phyloP scores from a whole-genome alignment of 768 basidiomycete genomes.

The Mycena galopus region DNA sequence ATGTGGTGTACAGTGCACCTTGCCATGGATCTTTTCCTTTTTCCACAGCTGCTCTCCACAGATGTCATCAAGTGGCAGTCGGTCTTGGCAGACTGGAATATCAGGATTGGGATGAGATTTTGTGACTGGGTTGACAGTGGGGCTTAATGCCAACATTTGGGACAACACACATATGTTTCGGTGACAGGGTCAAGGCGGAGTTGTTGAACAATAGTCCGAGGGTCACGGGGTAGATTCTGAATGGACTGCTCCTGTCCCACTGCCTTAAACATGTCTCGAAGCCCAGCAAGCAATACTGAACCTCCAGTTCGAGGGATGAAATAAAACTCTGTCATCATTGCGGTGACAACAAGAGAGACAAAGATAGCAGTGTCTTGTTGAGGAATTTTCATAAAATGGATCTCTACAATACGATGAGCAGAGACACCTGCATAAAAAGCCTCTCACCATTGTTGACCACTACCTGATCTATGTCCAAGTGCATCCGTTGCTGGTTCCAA shows the following conservation, averaged over 20 bases:
- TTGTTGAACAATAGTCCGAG: conserved; percentile 4
- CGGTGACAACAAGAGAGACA: conserved; percentile 22
- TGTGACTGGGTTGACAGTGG: conserved; percentile 19
- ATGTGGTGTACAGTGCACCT: conserved; percentile 15
- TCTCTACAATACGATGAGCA: not conserved
- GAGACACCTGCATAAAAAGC: not conserved
- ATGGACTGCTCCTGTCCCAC: too few relatives aligned
- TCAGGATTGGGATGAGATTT: not conserved
- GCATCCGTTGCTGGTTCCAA: conserved; percentile 22
- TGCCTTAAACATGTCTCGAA: conserved; percentile 6
- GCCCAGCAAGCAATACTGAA: conserved; percentile 36
- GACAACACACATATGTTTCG: conserved; percentile 39
- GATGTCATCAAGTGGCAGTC: conserved; percentile 21
- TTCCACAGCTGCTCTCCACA: conserved; percentile 42
- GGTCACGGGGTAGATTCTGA: conserved; percentile 44
- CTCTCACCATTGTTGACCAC: conserved; percentile 19
- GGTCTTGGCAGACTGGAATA: conserved; percentile 19
- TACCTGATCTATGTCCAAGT: not conserved
- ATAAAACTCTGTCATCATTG: conserved; percentile 40
- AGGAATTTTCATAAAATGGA: not conserved
- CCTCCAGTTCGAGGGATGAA: conserved; percentile 38
- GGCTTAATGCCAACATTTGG: conserved; percentile 40
- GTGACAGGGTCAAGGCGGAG: conserved; percentile 43
- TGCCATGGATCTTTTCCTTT: conserved; percentile 3
- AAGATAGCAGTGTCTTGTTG: conserved; percentile 4